These are phyloP conservation scores for Jackrogersella multiformis DNA, from an alignment of 495 filamentous ascomycete genomes.

Conservation along the genomic window DNA sequence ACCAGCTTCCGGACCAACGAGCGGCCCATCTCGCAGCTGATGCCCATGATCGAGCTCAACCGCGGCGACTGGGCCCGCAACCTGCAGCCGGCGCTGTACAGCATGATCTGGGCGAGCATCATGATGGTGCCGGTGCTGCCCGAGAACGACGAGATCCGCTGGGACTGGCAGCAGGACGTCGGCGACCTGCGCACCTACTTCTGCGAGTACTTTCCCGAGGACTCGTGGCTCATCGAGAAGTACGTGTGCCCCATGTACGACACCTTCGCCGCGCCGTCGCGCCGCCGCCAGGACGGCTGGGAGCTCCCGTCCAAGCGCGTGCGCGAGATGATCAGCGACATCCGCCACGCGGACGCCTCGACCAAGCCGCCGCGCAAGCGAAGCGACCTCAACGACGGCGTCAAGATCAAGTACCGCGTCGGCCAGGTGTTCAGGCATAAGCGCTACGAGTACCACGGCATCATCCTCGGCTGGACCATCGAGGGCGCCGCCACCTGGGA, in stretches of 20 bases:
- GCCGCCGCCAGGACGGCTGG: constrained; percentile 33
- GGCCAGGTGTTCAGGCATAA: constrained; percentile 87
- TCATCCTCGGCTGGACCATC: constrained; percentile 88
- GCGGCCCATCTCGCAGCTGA: constrained; percentile 43
- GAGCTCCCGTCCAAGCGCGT: constrained; percentile 48
- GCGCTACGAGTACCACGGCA: constrained; percentile 78
- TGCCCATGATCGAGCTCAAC: constrained; percentile 49
- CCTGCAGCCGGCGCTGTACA: constrained; percentile 75
- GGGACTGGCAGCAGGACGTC: constrained; percentile 58
- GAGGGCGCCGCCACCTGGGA: constrained; percentile 48
- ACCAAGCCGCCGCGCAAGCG: constrained; percentile 36
- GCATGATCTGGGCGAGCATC: constrained; percentile 77
- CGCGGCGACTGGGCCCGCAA: constrained; percentile 56
- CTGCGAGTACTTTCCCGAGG: constrained; percentile 73
- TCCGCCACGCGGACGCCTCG: constrained; percentile 37
- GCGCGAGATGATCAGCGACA: constrained; percentile 46
- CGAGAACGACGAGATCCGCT: constrained; percentile 46
- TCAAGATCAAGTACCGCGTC: constrained; percentile 65
- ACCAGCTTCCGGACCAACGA: constrained; percentile 49
- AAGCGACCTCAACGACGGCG: constrained; percentile 42
- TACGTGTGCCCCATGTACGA: constrained; percentile 69
- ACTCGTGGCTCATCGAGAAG: constrained; percentile 71
- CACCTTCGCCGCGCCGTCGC: constrained; percentile 40
- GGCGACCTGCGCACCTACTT: constrained; percentile 71
- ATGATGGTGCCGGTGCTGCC: constrained; percentile 63